Evolutionary conservation across 805 yeast genomes (phyloP).

Genomic region (Spathaspora hagerdaliae): DNA sequence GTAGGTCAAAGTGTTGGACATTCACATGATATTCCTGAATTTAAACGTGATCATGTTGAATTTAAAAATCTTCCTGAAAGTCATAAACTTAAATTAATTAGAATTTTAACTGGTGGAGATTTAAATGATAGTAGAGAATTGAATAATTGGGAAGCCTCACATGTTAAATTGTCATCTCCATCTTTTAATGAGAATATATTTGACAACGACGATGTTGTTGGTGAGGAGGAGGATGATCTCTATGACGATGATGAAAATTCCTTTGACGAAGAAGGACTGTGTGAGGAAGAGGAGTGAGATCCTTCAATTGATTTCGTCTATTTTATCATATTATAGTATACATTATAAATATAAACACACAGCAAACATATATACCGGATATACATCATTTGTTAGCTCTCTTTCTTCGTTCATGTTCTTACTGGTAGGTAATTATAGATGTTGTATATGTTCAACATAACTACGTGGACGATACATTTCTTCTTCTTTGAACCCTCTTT

Average conservation of each 20-base stretch:
- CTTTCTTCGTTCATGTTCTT: no score
- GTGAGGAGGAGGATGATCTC: slow-evolving; percentile 10
- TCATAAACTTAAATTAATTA: slow-evolving; percentile 45
- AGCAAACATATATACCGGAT: background rate
- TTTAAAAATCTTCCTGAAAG: slow-evolving; percentile 46
- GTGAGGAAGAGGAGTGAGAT: background rate
- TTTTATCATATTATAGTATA: background rate
- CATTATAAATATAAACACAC: background rate
- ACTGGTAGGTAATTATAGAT: background rate
- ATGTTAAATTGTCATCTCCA: slow-evolving; percentile 18
- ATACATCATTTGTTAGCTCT: background rate
- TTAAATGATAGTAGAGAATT: slow-evolving; percentile 24
- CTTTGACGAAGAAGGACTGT: slow-evolving; percentile 16
- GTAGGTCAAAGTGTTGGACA: slow-evolving; percentile 96
- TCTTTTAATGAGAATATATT: slow-evolving; percentile 10
- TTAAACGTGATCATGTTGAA: slow-evolving; percentile 42
- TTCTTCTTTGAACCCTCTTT: slow-evolving; percentile 21
- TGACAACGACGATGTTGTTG: slow-evolving; percentile 7
- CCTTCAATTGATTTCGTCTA: no score
- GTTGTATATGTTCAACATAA: slow-evolving; percentile 8
- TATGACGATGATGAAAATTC: slow-evolving; percentile 11
- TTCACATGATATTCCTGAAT: slow-evolving; percentile 45
- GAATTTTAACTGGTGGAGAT: slow-evolving; percentile 58
- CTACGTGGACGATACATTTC: slow-evolving; percentile 26
- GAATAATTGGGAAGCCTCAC: slow-evolving; percentile 36